These are phyloP conservation scores for Aspergillus japonicus DNA, from an alignment of 2,329 filamentous ascomycete genomes.

Conservation along the genomic window DNA sequence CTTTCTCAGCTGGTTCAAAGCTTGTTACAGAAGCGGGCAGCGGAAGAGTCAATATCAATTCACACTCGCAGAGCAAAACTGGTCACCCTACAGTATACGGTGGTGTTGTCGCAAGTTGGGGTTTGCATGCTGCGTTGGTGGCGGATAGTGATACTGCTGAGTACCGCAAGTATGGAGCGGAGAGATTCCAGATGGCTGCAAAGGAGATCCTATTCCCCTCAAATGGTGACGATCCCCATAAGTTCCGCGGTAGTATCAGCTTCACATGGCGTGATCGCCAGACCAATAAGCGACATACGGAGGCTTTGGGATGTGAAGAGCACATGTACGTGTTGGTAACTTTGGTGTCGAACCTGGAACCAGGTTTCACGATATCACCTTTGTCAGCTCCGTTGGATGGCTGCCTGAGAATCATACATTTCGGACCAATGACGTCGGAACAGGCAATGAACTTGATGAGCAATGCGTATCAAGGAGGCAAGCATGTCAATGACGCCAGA, in stretches of 20 bases:
- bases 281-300: constrained; percentile 24
- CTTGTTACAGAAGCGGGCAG: constrained; percentile 46
- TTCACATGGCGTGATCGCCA: constrained; percentile 33
- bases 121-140: constrained; percentile 82
- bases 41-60: constrained; percentile 37
- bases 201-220: constrained; percentile 66
- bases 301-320: constrained; percentile 41
- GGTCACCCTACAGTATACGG: constrained; percentile 55
- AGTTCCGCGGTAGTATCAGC: constrained; percentile 56
- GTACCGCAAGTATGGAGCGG: constrained; percentile 72
- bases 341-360: constrained; percentile 77
- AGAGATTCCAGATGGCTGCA: constrained; percentile 83
- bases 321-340: constrained; percentile 78
- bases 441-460: constrained; percentile 76
- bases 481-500: constrained; percentile 52
- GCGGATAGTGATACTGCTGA: constrained; percentile 84
- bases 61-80: constrained; percentile 21
- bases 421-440: constrained; percentile 64
- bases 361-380: constrained; percentile 79
- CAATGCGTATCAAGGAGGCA: constrained; percentile 57
- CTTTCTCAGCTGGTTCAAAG: constrained; percentile 59
- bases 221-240: constrained; percentile 54
- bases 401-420: constrained; percentile 69
- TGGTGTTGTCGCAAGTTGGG: constrained; percentile 85
- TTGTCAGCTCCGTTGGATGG: constrained; percentile 68